Evolutionary conservation across 805 yeast species (phyloP).

Genomic region (Pichia gijzeniarum): DNA sequence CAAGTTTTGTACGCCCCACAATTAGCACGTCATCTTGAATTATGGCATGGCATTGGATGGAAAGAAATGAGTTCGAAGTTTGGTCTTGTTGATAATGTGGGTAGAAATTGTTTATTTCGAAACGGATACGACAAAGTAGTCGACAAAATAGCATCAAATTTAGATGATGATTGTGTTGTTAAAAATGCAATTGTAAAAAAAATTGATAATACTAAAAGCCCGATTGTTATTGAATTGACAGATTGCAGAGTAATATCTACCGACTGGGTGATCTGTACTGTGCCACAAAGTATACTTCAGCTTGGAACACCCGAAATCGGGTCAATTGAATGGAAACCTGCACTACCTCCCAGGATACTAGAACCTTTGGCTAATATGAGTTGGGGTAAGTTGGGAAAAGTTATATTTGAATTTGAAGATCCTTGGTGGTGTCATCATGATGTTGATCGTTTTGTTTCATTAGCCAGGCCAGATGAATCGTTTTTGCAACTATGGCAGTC

Average conservation of each 20-base stretch:
- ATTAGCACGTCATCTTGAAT: slow-evolving; percentile 52
- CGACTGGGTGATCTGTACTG: slow-evolving; percentile 62
- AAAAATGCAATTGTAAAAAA: slow-evolving; percentile 37
- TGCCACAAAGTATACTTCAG: slow-evolving; percentile 68
- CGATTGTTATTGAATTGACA: slow-evolving; percentile 30
- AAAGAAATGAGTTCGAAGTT: slow-evolving; percentile 59
- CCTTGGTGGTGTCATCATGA: slow-evolving; percentile 52
- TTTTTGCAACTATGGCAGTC: slow-evolving; percentile 6
- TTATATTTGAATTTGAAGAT: slow-evolving; percentile 57
- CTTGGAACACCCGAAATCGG: slow-evolving; percentile 33
- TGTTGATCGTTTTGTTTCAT: slow-evolving; percentile 42
- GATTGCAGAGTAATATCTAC: slow-evolving; percentile 31
- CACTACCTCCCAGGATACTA: slow-evolving; percentile 40
- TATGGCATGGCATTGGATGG: slow-evolving; percentile 79
- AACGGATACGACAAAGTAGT: slow-evolving; percentile 54
- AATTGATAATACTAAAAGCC: slow-evolving; percentile 28
- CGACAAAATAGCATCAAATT: slow-evolving; percentile 33
- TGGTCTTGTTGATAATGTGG: slow-evolving; percentile 63
- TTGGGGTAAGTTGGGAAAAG: slow-evolving; percentile 69
- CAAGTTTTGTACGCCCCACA: slow-evolving; percentile 50
- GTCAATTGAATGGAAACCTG: slow-evolving; percentile 50
- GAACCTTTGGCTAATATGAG: slow-evolving; percentile 43
- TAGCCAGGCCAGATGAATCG: slow-evolving; percentile 33
- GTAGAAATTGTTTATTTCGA: slow-evolving; percentile 67
- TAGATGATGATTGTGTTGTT: slow-evolving; percentile 36